Evolutionary conservation across 257 asterid species (phyloP).

Genomic region (Gentiana dahurica): DNA sequence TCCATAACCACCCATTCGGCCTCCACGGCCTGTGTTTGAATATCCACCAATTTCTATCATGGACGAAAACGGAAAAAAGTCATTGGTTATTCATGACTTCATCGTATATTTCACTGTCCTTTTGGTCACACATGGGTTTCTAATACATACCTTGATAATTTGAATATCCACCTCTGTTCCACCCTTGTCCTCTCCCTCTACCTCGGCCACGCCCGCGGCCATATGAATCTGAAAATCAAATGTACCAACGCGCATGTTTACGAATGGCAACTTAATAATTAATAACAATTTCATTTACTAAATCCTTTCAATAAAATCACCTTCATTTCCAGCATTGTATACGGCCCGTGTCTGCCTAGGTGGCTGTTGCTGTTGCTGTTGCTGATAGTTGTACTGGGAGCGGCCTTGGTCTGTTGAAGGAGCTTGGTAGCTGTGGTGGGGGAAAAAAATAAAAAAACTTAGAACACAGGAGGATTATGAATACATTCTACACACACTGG

Average conservation of each 20-base stretch:
- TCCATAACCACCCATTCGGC: conserved; percentile 19
- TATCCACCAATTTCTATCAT: conserved; percentile 21
- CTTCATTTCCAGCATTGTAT: conserved; percentile 50
- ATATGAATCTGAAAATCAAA: conserved; percentile 45
- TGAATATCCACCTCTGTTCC: conserved; percentile 80
- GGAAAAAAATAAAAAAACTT: neutral
- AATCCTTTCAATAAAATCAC: conserved; percentile 19
- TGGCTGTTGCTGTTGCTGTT: conserved; percentile 32
- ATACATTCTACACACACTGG: no score
- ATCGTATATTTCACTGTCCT: neutral
- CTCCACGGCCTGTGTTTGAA: conserved; percentile 36
- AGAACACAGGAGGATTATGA: no score
- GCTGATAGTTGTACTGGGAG: conserved; percentile 46
- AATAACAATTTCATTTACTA: neutral
- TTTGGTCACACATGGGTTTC: neutral
- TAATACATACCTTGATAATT: conserved; percentile 34
- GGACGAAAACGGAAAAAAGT: neutral
- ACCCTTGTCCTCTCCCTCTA: conserved; percentile 84
- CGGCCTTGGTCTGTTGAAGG: conserved; percentile 38
- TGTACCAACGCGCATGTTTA: no score
- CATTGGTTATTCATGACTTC: neutral
- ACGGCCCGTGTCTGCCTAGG: conserved; percentile 54
- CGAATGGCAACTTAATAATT: neutral
- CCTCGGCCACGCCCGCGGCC: conserved; percentile 88
- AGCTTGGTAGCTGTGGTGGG: conserved; percentile 59